Percentiles rank a stretch among this genome's conserved stretches.
Conservation (phyloP, 2,329 filamentous ascomycete species). For the Daldinia sp. region DNA sequence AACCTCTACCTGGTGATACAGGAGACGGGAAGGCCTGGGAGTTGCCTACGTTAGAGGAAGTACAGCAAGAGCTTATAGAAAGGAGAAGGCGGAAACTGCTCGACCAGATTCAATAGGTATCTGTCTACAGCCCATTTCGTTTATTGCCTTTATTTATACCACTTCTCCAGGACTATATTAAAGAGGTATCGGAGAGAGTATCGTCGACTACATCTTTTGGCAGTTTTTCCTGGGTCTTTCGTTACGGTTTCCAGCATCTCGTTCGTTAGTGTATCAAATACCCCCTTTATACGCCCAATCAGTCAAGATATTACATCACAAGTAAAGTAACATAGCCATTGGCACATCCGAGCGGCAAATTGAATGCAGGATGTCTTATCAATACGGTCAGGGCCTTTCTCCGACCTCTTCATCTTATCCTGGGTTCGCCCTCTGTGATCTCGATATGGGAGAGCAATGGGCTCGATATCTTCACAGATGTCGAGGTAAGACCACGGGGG, state of each 20-base stretch:
- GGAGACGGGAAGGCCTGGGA: constrained; percentile 86
- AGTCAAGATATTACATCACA: background rate
- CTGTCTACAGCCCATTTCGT: constrained; percentile 45
- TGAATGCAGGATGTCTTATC: background rate
- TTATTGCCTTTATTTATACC: background rate
- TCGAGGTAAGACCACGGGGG: background rate
- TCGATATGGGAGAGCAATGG: background rate
- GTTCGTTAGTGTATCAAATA: constrained; percentile 25
- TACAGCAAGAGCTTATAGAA: constrained; percentile 93
- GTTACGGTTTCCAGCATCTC: constrained; percentile 23
- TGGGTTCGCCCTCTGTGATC: background rate
- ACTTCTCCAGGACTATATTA: background rate
- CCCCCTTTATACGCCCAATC: constrained; percentile 8
- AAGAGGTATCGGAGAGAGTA: constrained; percentile 11
- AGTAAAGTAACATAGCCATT: background rate
- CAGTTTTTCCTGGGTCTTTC: constrained; percentile 22
- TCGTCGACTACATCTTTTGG: constrained; percentile 15
- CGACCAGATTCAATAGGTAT: constrained; percentile 70
- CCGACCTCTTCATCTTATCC: no score
- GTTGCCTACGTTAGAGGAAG: constrained; percentile 86
- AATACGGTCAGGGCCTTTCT: background rate
- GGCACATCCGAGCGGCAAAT: background rate
- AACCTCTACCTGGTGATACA: constrained; percentile 83
- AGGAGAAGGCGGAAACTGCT: constrained; percentile 82
- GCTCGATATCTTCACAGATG: background rate